phyloP scores from a whole-genome alignment of 2,329 filamentous ascomycete species.

The Truncatella angustata region DNA sequence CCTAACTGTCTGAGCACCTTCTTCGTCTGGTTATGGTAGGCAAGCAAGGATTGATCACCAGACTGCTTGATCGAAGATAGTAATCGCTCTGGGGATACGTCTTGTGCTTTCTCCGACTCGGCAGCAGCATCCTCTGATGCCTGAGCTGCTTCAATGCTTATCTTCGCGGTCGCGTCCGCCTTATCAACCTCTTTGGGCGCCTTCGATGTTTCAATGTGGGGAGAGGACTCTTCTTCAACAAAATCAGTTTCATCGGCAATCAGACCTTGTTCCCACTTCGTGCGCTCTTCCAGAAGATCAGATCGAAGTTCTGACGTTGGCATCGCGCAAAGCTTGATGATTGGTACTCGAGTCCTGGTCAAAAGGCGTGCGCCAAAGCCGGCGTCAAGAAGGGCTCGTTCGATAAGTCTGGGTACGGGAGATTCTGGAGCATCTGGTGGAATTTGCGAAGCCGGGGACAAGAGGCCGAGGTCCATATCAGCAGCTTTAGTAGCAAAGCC shows the following conservation, averaged over 20 bases:
- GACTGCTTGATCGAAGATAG: slow-evolving; percentile 38
- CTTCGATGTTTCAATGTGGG: slow-evolving; percentile 24
- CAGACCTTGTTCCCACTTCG: slow-evolving; percentile 67
- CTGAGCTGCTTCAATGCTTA: too few relatives aligned
- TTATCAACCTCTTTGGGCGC: too few relatives aligned
- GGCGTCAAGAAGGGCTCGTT: slow-evolving; percentile 69
- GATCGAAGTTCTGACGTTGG: slow-evolving; percentile 60
- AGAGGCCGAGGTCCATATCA: slow-evolving; percentile 83
- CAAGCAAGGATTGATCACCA: slow-evolving; percentile 37
- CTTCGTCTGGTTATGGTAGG: slow-evolving; percentile 49
- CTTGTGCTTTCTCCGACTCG: slow-evolving; percentile 11
- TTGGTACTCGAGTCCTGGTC: slow-evolving; percentile 77
- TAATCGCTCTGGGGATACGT: not conserved
- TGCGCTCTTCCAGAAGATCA: slow-evolving; percentile 62
- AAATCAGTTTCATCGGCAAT: slow-evolving; percentile 37
- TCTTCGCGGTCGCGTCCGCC: too few relatives aligned
- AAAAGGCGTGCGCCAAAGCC: slow-evolving; percentile 76
- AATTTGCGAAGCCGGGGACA: slow-evolving; percentile 60
- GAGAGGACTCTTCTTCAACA: slow-evolving; percentile 29
- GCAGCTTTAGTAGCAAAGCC: slow-evolving; percentile 87
- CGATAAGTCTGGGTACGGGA: slow-evolving; percentile 69
- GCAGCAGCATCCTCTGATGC: slow-evolving; percentile 7
- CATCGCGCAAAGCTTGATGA: slow-evolving; percentile 80
- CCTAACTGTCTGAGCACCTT: slow-evolving; percentile 46
- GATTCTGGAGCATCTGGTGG: slow-evolving; percentile 54